These are phyloP conservation scores for Aegle marmelos DNA, from an alignment of 345 rosid genomes.

Conservation along the genomic window DNA sequence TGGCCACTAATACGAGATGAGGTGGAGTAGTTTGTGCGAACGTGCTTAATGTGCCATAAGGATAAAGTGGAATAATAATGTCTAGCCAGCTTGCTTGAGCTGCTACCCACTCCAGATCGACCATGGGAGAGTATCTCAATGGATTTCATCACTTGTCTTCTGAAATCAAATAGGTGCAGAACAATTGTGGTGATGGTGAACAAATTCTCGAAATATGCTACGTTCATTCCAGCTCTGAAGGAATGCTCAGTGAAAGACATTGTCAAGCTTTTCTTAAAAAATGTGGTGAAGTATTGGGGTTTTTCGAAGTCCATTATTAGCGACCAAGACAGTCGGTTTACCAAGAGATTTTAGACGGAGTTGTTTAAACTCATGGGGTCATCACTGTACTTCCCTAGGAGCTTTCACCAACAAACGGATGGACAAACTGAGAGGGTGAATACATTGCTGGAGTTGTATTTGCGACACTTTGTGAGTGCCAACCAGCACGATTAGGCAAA, in stretches of 20 bases:
- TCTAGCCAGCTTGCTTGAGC: not conserved
- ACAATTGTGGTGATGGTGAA: not conserved
- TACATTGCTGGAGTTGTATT: not conserved
- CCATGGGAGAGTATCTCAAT: not conserved
- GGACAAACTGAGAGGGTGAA: not conserved
- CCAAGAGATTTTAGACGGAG: no score
- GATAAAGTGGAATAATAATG: not conserved
- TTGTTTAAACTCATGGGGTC: no score
- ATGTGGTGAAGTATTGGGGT: constrained; percentile 3
- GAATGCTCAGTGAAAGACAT: not conserved
- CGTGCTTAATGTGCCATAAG: not conserved
- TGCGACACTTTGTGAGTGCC: not conserved
- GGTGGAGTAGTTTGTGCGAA: not conserved
- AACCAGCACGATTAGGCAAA: not conserved
- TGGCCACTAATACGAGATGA: not conserved
- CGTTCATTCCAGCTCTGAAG: not conserved
- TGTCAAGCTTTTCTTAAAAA: not conserved
- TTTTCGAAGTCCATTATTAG: no score
- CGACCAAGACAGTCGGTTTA: no score
- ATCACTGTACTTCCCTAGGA: no score
- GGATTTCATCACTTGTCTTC: not conserved
- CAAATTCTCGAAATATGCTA: not conserved
- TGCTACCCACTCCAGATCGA: not conserved
- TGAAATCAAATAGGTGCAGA: fast-evolving
- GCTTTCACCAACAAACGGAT: no score